These are phyloP conservation scores for Aphanomyces cochlioides DNA, from an alignment of 352 stramenopile genomes.

Conservation along the genomic window DNA sequence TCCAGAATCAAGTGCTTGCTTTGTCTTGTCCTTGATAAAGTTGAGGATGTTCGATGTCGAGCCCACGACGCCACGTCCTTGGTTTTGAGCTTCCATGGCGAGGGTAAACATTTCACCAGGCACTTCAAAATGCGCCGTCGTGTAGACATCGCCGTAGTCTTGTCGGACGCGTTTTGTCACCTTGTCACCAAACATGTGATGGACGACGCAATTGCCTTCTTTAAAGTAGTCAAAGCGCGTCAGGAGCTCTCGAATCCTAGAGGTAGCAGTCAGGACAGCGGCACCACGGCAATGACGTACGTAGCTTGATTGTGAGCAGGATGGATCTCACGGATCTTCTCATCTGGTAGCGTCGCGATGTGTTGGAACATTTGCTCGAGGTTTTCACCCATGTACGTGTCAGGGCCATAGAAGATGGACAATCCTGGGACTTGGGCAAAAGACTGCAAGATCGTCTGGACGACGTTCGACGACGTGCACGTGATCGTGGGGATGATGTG, in stretches of 20 bases:
- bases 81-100: conserved; percentile 89
- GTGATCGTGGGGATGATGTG: conserved; percentile 95
- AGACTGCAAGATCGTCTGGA: conserved; percentile 94
- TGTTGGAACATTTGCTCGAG: conserved; percentile 91
- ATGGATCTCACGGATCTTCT: conserved; percentile 82
- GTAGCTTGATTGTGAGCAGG: conserved; percentile 62
- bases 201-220: conserved; percentile 95
- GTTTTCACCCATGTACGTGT: conserved; percentile 99
- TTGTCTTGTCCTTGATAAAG: conserved; percentile 95
- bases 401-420: conserved; percentile 91
- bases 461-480: conserved; percentile 95
- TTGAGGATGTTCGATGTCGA: conserved; percentile 97
- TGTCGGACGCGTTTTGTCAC: conserved; percentile 90
- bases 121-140: conserved; percentile 97
- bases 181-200: conserved; percentile 97
- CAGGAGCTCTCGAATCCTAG: conserved; percentile 70
- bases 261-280: not conserved
- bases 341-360: conserved; percentile 69
- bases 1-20: conserved; percentile 64
- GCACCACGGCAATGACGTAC: not conserved
- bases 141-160: conserved; percentile 90
- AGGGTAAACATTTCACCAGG: conserved; percentile 99
- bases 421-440: conserved; percentile 89
- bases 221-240: conserved; percentile 93
- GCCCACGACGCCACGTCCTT: conserved; percentile 89